Conservation (phyloP, 176 grass and related monocot genomes). For the Puccinellia tenuiflora region DNA sequence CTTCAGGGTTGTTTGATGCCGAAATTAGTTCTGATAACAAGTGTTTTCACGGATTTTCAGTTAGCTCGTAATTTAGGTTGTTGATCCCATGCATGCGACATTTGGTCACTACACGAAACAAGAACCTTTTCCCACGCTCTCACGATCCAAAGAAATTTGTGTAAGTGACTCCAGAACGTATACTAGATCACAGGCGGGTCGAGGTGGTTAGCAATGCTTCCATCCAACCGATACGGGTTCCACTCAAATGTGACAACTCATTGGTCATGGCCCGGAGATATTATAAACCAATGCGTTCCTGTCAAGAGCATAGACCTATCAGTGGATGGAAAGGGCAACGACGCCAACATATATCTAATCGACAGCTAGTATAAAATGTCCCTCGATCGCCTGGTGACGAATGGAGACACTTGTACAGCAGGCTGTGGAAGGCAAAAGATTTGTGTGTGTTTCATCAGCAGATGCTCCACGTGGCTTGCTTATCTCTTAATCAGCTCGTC, state of each 20-base stretch:
- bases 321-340: constrained; percentile 1
- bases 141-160: neutral
- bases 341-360: constrained; percentile 3
- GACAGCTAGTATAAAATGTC: constrained; percentile 6
- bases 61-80: no score
- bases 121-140: neutral
- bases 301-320: constrained; percentile 26
- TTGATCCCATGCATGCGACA: neutral
- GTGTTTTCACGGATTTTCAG: neutral
- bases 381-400: constrained; percentile 19
- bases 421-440: neutral
- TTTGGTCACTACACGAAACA: neutral
- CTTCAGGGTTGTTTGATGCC: neutral
- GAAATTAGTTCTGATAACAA: neutral
- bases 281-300: constrained; percentile 35
- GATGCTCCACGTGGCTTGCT: constrained; percentile 23
- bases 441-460: constrained; percentile 16
- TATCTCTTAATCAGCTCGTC: constrained; percentile 8
- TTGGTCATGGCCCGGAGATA: constrained; percentile 33
- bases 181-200: constrained; percentile 6
- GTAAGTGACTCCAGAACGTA: neutral
- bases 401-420: constrained; percentile 28
- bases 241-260: constrained; percentile 44
- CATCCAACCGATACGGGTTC: constrained; percentile 50
- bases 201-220: constrained; percentile 52